Evolutionary conservation across 2,329 filamentous ascomycete genomes (phyloP).

Genomic region (Fulvia fulva): DNA sequence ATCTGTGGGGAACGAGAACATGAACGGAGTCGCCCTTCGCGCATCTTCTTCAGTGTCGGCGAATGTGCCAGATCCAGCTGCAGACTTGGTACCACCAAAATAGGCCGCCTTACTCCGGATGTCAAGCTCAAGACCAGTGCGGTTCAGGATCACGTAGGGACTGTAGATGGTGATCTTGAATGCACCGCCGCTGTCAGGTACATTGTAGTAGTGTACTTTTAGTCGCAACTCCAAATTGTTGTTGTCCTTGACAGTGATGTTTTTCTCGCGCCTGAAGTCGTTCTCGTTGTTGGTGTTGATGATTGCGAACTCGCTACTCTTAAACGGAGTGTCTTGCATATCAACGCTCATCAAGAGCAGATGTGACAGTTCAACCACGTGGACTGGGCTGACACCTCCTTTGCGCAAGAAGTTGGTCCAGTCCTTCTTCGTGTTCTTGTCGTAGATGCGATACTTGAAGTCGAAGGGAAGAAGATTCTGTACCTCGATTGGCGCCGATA

Average conservation of each 20-base stretch:
- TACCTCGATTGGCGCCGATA: slow-evolving; percentile 88
- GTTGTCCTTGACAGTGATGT: slow-evolving; percentile 76
- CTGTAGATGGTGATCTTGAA: slow-evolving; percentile 96
- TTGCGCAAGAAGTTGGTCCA: slow-evolving; percentile 98
- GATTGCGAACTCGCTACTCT: slow-evolving; percentile 92
- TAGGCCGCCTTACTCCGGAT: slow-evolving; percentile 79
- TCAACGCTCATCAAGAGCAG: slow-evolving; percentile 88
- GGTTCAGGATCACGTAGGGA: slow-evolving; percentile 91
- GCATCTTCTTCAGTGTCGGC: slow-evolving; percentile 53
- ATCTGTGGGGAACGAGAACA: slow-evolving; percentile 89
- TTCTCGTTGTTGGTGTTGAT: slow-evolving; percentile 86
- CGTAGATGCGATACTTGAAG: slow-evolving; percentile 98
- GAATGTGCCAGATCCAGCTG: slow-evolving; percentile 73
- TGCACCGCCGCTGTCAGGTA: slow-evolving; percentile 87
- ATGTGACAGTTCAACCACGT: slow-evolving; percentile 94
- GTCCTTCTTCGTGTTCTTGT: slow-evolving; percentile 97
- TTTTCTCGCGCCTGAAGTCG: slow-evolving; percentile 81
- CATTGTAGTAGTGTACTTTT: slow-evolving; percentile 82
- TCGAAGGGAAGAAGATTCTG: slow-evolving; percentile 95
- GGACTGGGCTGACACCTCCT: slow-evolving; percentile 92
- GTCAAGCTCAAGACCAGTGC: slow-evolving; percentile 83
- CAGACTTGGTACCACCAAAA: slow-evolving; percentile 74
- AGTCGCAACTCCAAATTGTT: slow-evolving; percentile 75
- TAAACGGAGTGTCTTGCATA: slow-evolving; percentile 94
- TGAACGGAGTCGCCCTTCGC: slow-evolving; percentile 79